Evolutionary conservation across 169 alveolate genomes (phyloP), one percentile per base, ranked within the genome.

Genomic region (Eimeria mitis): DNA sequence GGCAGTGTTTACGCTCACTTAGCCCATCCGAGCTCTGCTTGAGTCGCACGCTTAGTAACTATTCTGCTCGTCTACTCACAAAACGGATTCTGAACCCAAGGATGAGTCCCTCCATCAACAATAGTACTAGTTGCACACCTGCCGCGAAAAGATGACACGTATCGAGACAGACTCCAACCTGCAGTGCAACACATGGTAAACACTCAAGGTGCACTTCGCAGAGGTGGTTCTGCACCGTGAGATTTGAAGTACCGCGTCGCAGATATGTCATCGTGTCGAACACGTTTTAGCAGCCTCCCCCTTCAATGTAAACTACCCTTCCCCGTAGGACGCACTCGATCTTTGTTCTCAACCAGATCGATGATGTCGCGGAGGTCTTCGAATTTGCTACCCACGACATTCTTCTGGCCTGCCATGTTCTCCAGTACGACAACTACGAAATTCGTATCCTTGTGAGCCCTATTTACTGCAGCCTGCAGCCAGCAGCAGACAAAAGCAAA

Each of bases 61-160:
- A 65, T 8, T 6, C 11, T 7, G 0, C 40, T 23, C 40, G 14
- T n/a, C 28, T 37, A 0, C 3, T 21, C 87, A 25, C 44, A 14
- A 8, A 52, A 52, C n/a, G 75, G 28, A 11, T 6, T 23, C 31
- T 21, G 23, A 54, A 31, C 2, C 28, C 78, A 4, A 28, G 9
- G 34, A 0, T 13, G 47, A 34, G 14, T 21, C 25, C 78, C 44
- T 8, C 9, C 7, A n/a, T 1, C 34, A 68, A 1, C 49, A 31
- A 21, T 49, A 34, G 28, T 21, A 21, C 49, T 68, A 9, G 44
- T 8, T n/a, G 37, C 95, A 16, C 73, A 95, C 95, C 99, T 11
- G 99, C 99, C 37, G 99, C 99, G 71, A 98, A 98, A 13, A 98
- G 98, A 78, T 98, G 99, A 76, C 99, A 98, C n/a, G 99, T 98